phyloP scores from a whole-genome alignment of 116 monocot species.

The Zostera marina region DNA sequence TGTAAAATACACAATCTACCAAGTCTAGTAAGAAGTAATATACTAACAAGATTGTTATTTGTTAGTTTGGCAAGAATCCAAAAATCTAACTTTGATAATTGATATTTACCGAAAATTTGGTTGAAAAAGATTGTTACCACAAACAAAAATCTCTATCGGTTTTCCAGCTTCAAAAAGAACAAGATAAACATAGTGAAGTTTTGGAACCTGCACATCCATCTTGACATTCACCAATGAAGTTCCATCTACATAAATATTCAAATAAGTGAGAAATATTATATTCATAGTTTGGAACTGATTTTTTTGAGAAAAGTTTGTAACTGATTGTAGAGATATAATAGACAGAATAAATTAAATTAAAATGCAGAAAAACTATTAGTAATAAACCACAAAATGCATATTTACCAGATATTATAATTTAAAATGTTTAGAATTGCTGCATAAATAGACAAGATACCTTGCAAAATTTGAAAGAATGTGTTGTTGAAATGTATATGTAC shows the following conservation, averaged over 20 bases:
- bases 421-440: no score
- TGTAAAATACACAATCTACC: no score
- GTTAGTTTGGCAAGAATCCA: not conserved
- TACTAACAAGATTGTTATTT: no score
- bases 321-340: not conserved
- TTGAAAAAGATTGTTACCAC: conserved; percentile 73
- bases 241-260: conserved; percentile 52
- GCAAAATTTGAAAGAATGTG: conserved; percentile 52
- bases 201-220: conserved; percentile 77
- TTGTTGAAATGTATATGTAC: conserved; percentile 55
- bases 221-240: conserved; percentile 40
- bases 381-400: no score
- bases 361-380: not conserved
- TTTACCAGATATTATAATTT: no score
- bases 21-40: no score
- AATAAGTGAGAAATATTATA: not conserved
- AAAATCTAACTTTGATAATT: not conserved
- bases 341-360: not conserved
- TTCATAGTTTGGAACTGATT: not conserved
- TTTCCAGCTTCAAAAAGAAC: conserved; percentile 80
- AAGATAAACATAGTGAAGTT: conserved; percentile 77
- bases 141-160: conserved; percentile 65
- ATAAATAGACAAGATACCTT: conserved; percentile 28
- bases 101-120: conserved; percentile 86
- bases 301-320: no score